Base-by-base conservation (phyloP, 306 rosid genomes). In the Pterocarpus santalinus region DNA sequence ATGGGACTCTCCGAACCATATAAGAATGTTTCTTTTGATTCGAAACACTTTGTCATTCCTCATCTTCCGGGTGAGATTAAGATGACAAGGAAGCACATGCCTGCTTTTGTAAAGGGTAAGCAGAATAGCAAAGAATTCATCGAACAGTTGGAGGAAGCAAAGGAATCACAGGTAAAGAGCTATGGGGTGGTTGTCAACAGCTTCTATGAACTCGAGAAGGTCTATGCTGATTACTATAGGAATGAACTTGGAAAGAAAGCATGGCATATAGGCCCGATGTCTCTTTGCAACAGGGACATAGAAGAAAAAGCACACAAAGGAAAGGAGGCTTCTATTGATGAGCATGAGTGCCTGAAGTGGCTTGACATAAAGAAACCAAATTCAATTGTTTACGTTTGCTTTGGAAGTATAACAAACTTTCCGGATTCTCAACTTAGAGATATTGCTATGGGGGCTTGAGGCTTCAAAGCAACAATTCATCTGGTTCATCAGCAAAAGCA, bases 241-340 rank as follows among this genome's bases (percentile, higher is more conserved):
- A 69, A 86, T 0, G 85, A 61, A 22, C 5, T 87, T 7, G 86
- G 89, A 46, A 78, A 81, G 53, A 88, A 38, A 65, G 83, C 86
- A 9, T 92, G 97, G 94, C 92, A 84, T 13, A 79, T 90, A 6
- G 97, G 97, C 5, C 97, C 97, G 0, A 32, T 92, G 5, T 92
- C 86, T 49, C 22, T 87, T 15, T 67, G 79, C 34, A 78, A 63
- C 0, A 55, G 35, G 10, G 30, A 69, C 0, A 13, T 0, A 0
- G 44, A 65, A 2, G 83, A 65, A 0, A 67, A 79, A 71, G 8
- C 36, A 8, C 4, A 41, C 0, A 78, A 86, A 47, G 80, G 84
- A 65, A 60, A 56, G 0, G 82, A 78, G 17, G 38, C 38, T 0
- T 64, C 72, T 13, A 65, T 69, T 14, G 65, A 65, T 51, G 57